Base-by-base conservation (phyloP, 2,329 filamentous ascomycete genomes). In the Elsinoe fawcettii region DNA sequence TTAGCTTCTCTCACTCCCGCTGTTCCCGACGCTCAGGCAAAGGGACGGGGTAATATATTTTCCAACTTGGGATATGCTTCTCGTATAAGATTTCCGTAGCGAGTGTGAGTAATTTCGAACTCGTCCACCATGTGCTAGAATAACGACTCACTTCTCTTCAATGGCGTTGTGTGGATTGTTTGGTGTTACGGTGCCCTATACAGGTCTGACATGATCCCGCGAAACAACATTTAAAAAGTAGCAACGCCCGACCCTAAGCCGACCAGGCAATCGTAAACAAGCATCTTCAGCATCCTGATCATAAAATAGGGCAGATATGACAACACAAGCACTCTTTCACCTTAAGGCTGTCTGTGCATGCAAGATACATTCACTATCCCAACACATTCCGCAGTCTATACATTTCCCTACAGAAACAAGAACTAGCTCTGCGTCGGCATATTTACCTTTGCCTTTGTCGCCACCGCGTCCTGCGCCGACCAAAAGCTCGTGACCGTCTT, bases 401-500 rank as follows among this genome's bases (percentile, higher is more conserved):
- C 27, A 23, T 8, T 12, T 25, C 20, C n/a, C 20, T 14, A 27
- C 2, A 34, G 14, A 18, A 3, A n/a, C n/a, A n/a, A n/a, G n/a
- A 32, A 51, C 58, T 65, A 73, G 59, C 64, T 69, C 56, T 86
- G 82, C 32, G 82, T 86, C 18, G 92, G 92, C 92, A 97, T 97
- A 61, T 88, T 81, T 9, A 95, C 90, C 66, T 85, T 83, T 14
- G 91, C 91, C 80, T 91, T 92, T 63, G 85, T 87, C 57, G 84
- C 85, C 51, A 93, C 81, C 0, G 90, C 91, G 75, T 96, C 91
- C 67, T 91, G 84, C 60, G 81, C 84, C 67, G 84, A 83, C 93
- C 93, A 99, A 70, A 95, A 75, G 63, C 89, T 86, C 55, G 93
- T 99, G 51, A 99, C 93, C 2, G 93, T 99, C 87, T 99, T 97